Evolutionary conservation across 768 basidiomycete genomes (phyloP).

Genomic region (Rhodotorula toruloides): DNA sequence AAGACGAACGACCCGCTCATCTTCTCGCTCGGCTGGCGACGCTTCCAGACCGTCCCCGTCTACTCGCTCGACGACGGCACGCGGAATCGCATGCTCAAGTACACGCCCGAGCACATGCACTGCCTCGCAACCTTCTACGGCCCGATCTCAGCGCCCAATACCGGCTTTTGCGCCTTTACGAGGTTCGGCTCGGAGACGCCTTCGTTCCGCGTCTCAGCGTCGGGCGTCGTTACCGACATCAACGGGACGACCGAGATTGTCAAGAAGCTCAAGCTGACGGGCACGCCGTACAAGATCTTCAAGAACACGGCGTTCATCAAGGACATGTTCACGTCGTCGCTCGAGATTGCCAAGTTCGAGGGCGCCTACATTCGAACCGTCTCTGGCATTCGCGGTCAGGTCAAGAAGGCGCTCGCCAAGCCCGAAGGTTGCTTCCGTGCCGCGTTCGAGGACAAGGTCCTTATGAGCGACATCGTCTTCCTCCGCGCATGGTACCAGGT

Average conservation of each 20-base stretch:
- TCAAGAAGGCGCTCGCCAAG: slow-evolving; percentile 92
- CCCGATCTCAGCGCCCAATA: slow-evolving; percentile 83
- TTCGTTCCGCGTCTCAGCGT: slow-evolving; percentile 84
- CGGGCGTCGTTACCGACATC: slow-evolving; percentile 88
- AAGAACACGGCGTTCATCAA: slow-evolving; percentile 98
- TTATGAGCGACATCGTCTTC: slow-evolving; percentile 94
- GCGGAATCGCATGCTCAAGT: slow-evolving; percentile 98
- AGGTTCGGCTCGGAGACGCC: slow-evolving; percentile 61
- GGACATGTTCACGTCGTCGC: slow-evolving; percentile 89
- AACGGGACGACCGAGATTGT: slow-evolving; percentile 91
- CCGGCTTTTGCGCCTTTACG: slow-evolving; percentile 96
- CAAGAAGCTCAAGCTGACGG: slow-evolving; percentile 96
- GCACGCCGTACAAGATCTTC: slow-evolving; percentile 92
- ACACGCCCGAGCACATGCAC: slow-evolving; percentile 99
- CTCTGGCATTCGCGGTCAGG: slow-evolving; percentile 89
- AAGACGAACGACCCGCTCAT: slow-evolving; percentile 97
- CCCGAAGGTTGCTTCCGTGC: slow-evolving; percentile 94
- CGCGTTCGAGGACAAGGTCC: slow-evolving; percentile 94
- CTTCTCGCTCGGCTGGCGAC: slow-evolving; percentile 93
- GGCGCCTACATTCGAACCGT: slow-evolving; percentile 95
- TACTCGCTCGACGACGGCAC: slow-evolving; percentile 92
- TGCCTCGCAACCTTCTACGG: slow-evolving; percentile 98
- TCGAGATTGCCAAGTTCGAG: slow-evolving; percentile 98
- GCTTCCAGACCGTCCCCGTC: slow-evolving; percentile 90
- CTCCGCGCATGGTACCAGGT: slow-evolving; percentile 94